Base-by-base conservation (phyloP, 768 basidiomycete genomes). In the Leccinellum rugosiceps region DNA sequence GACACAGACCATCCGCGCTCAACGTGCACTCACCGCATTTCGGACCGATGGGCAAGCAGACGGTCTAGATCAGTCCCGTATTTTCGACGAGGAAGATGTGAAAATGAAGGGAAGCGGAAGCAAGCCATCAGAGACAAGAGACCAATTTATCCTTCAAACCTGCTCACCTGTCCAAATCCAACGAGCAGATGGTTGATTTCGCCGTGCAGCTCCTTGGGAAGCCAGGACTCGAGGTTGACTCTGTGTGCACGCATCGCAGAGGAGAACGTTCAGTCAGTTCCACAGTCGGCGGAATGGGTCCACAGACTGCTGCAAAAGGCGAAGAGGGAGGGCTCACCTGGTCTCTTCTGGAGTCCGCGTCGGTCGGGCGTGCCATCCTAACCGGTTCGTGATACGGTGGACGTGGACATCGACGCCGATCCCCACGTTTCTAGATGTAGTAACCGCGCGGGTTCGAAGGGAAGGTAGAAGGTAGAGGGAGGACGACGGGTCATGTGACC, bases 321-420 rank as follows among this genome's bases (percentile, higher is more conserved):
- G 8, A 17, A 17, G 17, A 35, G 17, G 35, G 17, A 23, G 4
- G 1, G 30, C 7, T 25, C 50, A 90, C 88, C 95, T 77, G 0
- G 96, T 98, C 65, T 91, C 84, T 66, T 99, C 96, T 0, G 95
- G 91, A 2, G 77, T 88, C 66, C 87, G 90, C 1, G 94, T 95
- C 6, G 84, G 84, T 3, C 82, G 84, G 58, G 84, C 83, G 72
- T 98, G 96, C 96, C 96, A 99, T 41, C 90, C 86, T 2, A 99
- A 72, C 15, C 94, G 79, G 63, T 98, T 95, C 26, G 94, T 94
- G 53, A 99, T 98, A 6, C 96, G 79, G 63, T 98, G 94, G 7
- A 98, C 94, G 70, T 99, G 96, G 0, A 93, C 90, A 63, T 99
- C 96, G 0, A 98, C 96, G 0, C 95, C 96, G 32, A 98, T 96